These are phyloP conservation scores for Allium sativum DNA, from an alignment of 106 monocot genomes.

Conservation along the genomic window DNA sequence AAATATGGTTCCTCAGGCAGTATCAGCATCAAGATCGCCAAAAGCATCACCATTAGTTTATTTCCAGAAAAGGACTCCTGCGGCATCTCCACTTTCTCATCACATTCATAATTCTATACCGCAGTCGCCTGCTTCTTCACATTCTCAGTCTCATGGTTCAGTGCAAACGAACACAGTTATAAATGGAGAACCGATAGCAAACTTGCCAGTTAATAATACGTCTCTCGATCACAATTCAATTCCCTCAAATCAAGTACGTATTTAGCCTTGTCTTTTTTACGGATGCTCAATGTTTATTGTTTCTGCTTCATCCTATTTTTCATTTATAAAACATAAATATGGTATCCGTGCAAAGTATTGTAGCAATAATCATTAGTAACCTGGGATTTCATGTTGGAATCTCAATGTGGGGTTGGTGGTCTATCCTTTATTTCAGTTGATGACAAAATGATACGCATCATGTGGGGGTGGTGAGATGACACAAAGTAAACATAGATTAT, in stretches of 20 bases:
- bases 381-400: neutral
- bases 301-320: neutral
- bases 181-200: slow-evolving; percentile 3
- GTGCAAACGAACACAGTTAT: slow-evolving; percentile 9
- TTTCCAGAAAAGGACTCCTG: slow-evolving; percentile 18
- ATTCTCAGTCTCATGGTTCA: slow-evolving; percentile 7
- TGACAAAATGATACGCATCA: too few species aligned
- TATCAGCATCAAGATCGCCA: slow-evolving; percentile 13
- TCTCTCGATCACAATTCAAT: slow-evolving; percentile 8
- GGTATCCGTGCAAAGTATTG: too few species aligned
- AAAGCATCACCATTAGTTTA: slow-evolving; percentile 15
- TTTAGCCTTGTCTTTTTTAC: neutral
- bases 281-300: neutral
- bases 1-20: slow-evolving; percentile 31
- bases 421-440: too few species aligned
- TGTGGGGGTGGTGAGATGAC: too few species aligned
- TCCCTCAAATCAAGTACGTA: slow-evolving; percentile 14
- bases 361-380: neutral
- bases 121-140: slow-evolving; percentile 18
- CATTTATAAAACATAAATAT: neutral
- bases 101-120: slow-evolving; percentile 7
- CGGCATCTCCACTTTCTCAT: slow-evolving; percentile 28
- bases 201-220: slow-evolving; percentile 2
- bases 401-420: too few species aligned
- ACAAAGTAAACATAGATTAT: too few species aligned